Evolutionary conservation across 1,284 basidiomycete species (phyloP).

Genomic region (Ceratobasidium sp.): DNA sequence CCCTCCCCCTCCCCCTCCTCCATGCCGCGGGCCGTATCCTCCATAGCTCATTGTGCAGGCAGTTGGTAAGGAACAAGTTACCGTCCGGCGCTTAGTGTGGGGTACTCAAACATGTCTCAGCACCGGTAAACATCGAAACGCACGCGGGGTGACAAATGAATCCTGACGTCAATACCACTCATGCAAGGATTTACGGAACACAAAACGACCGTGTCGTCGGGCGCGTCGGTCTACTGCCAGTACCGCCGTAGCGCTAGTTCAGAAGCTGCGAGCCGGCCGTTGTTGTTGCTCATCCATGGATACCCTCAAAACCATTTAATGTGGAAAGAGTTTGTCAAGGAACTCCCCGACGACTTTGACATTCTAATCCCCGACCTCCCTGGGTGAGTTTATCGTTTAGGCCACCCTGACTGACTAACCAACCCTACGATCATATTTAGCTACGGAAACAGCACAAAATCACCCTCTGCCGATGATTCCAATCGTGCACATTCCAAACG

Average conservation of each 20-base stretch:
- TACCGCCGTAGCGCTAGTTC: constrained; percentile 18
- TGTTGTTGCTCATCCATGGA: constrained; percentile 54
- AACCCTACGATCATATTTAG: constrained; percentile 38
- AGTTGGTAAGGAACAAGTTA: neutral
- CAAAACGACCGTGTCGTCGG: constrained; percentile 9
- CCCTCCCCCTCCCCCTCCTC: constrained; percentile 11
- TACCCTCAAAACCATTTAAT: constrained; percentile 54
- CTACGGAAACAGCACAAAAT: constrained; percentile 53
- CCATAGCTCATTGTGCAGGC: constrained; percentile 32
- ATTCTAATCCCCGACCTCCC: constrained; percentile 53
- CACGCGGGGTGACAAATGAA: constrained; percentile 21
- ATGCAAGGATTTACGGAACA: constrained; percentile 27
- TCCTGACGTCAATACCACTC: constrained; percentile 32
- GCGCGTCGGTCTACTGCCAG: constrained; percentile 15
- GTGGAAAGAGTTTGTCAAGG: constrained; percentile 52
- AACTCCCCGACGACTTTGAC: constrained; percentile 50
- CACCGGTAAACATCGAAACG: constrained; percentile 9
- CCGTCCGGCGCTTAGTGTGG: constrained; percentile 28
- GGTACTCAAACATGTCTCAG: constrained; percentile 15
- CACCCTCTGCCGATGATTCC: constrained; percentile 49
- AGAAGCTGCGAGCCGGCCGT: constrained; percentile 43
- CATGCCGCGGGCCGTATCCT: constrained; percentile 41
- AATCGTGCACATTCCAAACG: constrained; percentile 53
- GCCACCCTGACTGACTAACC: neutral
- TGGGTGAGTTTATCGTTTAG: constrained; percentile 49